Conservation (phyloP, 2,329 filamentous ascomycete genomes). For the Diaporthe batatas region DNA sequence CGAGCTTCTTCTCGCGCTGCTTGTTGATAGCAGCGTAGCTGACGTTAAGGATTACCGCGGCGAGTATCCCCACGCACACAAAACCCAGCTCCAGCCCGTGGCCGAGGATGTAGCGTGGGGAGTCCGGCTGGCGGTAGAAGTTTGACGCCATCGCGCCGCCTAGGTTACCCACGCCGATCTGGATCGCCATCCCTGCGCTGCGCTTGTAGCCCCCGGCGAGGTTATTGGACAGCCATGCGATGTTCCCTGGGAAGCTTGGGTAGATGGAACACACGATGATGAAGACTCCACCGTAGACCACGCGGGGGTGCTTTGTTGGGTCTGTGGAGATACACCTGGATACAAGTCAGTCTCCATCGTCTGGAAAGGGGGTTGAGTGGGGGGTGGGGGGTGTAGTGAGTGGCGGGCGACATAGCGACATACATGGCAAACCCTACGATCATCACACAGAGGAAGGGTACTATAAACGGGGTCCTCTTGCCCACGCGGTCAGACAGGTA, state of each 20-base stretch:
- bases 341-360: slow-evolving; percentile 42
- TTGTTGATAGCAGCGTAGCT: slow-evolving; percentile 71
- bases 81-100: slow-evolving; percentile 62
- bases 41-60: slow-evolving; percentile 58
- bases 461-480: slow-evolving; percentile 68
- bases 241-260: slow-evolving; percentile 81
- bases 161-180: slow-evolving; percentile 72
- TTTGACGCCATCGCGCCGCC: slow-evolving; percentile 78
- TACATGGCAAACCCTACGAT: slow-evolving; percentile 69
- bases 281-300: slow-evolving; percentile 82
- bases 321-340: slow-evolving; percentile 66
- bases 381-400: too few relatives aligned
- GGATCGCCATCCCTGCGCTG: slow-evolving; percentile 73
- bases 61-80: slow-evolving; percentile 59
- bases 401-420: background rate
- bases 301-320: slow-evolving; percentile 64
- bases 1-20: slow-evolving; percentile 63
- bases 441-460: slow-evolving; percentile 66
- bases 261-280: slow-evolving; percentile 84
- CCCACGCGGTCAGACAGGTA: slow-evolving; percentile 68
- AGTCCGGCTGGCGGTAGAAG: slow-evolving; percentile 71
- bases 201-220: slow-evolving; percentile 76
- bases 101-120: slow-evolving; percentile 63
- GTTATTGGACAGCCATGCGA: slow-evolving; percentile 86
- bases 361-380: too few relatives aligned